Conservation (phyloP, 345 rosid species). For the Eucalyptus decipiens region DNA sequence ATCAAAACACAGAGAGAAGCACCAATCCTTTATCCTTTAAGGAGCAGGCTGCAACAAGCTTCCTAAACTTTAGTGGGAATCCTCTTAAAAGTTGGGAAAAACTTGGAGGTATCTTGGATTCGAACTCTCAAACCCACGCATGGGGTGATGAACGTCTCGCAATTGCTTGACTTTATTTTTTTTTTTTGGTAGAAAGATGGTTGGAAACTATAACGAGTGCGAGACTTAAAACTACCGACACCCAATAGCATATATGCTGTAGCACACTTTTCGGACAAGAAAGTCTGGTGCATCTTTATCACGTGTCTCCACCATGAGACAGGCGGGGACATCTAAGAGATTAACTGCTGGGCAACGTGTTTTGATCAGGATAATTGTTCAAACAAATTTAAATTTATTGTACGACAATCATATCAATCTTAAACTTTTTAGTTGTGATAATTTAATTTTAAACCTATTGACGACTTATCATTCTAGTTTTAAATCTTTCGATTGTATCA, state of each 20-base stretch:
- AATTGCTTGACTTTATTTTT: neutral
- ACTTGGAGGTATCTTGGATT: neutral
- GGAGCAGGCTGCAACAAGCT: neutral
- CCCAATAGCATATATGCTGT: neutral
- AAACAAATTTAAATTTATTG: too few relatives aligned
- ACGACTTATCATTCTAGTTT: fast-evolving
- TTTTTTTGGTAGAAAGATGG: neutral
- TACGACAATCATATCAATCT: too few relatives aligned
- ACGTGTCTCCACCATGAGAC: neutral
- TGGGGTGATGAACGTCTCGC: neutral
- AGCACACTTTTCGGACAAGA: neutral
- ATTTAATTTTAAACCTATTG: too few relatives aligned
- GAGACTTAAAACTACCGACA: neutral
- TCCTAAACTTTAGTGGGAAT: neutral
- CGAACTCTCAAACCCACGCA: neutral
- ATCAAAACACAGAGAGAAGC: neutral
- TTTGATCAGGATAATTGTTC: too few relatives aligned
- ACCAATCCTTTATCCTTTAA: neutral
- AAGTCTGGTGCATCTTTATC: neutral
- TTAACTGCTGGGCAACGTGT: too few relatives aligned
- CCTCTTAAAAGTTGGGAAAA: neutral
- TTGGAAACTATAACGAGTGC: neutral
- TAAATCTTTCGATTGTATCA: fast-evolving
- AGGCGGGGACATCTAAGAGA: neutral
- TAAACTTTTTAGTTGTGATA: too few relatives aligned